Evolutionary conservation across 331 rosid genomes (phyloP).

Genomic region (Prunus yedoensis): DNA sequence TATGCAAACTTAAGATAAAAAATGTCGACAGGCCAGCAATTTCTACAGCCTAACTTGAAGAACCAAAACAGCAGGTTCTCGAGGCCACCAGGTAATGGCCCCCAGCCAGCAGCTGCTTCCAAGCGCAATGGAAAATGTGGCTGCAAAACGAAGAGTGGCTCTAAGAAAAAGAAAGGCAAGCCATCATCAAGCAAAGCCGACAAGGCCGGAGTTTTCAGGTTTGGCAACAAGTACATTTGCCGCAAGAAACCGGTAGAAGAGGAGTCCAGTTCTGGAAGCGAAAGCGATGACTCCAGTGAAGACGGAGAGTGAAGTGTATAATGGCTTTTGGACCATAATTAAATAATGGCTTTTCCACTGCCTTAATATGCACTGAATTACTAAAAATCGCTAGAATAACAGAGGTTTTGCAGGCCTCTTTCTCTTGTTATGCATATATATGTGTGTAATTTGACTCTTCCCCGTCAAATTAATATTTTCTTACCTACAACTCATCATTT

Average conservation of each 20-base stretch:
- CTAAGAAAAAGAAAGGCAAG: not conserved
- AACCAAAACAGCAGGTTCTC: not conserved
- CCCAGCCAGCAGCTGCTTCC: not conserved
- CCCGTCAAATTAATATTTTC: too few species aligned
- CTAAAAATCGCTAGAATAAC: not conserved
- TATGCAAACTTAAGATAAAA: not conserved
- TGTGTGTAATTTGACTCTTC: too few species aligned
- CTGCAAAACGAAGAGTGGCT: not conserved
- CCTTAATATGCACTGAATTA: not conserved
- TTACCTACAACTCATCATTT: too few species aligned
- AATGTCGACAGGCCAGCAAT: not conserved
- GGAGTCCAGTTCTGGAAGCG: not conserved
- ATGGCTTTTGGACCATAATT: not conserved
- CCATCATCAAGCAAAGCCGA: not conserved
- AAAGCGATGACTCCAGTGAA: not conserved
- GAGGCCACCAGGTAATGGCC: not conserved
- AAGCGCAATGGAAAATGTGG: not conserved
- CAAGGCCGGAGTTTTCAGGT: conserved; percentile 4
- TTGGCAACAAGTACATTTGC: conserved; percentile 5
- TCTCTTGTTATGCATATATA: not conserved
- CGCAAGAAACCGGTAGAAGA: not conserved
- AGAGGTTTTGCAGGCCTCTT: not conserved
- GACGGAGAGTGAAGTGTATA: not conserved
- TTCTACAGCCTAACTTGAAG: not conserved
- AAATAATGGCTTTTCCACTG: not conserved